These are phyloP conservation scores for Stephania cephalantha DNA, from an alignment of 164 flowering plant genomes.

Conservation along the genomic window DNA sequence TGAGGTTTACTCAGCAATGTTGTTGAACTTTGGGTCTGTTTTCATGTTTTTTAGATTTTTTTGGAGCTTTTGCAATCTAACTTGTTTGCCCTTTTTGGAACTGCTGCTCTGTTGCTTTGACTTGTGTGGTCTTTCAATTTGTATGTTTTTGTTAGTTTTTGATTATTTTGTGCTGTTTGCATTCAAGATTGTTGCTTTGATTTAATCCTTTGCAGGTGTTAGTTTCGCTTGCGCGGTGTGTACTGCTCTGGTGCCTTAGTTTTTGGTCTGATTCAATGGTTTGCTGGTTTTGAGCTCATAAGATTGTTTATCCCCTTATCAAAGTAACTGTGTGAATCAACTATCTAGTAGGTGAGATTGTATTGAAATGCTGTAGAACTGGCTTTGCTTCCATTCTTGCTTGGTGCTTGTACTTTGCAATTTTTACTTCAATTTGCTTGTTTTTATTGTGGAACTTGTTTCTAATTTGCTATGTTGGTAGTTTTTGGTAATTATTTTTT, in stretches of 20 bases:
- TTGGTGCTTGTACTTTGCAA: neutral
- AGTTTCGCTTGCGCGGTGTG: constrained; percentile 2
- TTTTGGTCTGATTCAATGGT: neutral
- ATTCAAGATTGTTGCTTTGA: neutral
- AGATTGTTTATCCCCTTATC: neutral
- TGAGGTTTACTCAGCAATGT: neutral
- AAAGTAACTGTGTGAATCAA: neutral
- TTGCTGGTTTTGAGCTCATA: neutral
- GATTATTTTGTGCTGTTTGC: neutral
- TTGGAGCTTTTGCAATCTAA: neutral
- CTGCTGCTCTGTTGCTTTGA: neutral
- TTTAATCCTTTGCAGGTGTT: neutral
- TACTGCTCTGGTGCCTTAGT: neutral
- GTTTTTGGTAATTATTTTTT: neutral
- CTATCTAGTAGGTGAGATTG: neutral
- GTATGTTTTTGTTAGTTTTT: neutral
- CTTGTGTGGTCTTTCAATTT: neutral
- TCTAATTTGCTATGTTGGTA: neutral
- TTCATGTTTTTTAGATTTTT: neutral
- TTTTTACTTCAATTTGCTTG: neutral
- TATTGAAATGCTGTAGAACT: neutral
- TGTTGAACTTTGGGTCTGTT: neutral
- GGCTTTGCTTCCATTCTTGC: neutral
- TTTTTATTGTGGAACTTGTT: neutral
- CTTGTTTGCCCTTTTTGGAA: neutral